Conservation (phyloP, 2,329 filamentous ascomycete genomes). For the Aspergillus cejpii region DNA sequence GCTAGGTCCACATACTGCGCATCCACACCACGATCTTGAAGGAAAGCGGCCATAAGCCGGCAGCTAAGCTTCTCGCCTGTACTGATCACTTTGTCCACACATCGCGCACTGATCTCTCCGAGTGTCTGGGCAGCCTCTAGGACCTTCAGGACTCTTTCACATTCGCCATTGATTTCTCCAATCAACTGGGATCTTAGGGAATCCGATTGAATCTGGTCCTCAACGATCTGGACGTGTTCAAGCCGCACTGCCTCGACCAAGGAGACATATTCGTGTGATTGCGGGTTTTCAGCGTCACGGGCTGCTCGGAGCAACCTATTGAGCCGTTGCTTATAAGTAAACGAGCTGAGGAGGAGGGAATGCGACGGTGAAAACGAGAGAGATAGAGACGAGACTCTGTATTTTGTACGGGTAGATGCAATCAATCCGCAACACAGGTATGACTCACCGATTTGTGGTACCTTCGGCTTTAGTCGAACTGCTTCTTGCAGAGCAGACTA, state of each 20-base stretch:
- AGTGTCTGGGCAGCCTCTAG: conserved; percentile 56
- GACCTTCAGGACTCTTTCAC: conserved; percentile 70
- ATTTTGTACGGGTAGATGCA: conserved; percentile 1
- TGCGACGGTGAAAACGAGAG: neutral
- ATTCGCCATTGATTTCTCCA: conserved; percentile 67
- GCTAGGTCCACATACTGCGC: conserved; percentile 87
- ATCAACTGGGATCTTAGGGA: conserved; percentile 55
- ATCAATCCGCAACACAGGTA: conserved; percentile 1
- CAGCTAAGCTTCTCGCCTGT: conserved; percentile 96
- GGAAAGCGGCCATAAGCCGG: conserved; percentile 75
- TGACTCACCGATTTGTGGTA: conserved; percentile 82
- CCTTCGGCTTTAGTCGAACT: conserved; percentile 90
- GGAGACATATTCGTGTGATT: conserved; percentile 56
- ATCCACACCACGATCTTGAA: conserved; percentile 73
- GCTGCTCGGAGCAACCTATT: conserved; percentile 44
- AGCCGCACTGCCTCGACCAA: conserved; percentile 74
- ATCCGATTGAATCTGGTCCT: conserved; percentile 54
- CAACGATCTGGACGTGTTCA: conserved; percentile 71
- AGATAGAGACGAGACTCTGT: no score
- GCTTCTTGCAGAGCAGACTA: conserved; percentile 93
- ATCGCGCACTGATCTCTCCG: conserved; percentile 66
- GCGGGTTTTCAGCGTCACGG: conserved; percentile 44
- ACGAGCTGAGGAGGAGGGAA: neutral
- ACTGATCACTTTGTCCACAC: conserved; percentile 83
- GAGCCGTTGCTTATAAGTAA: conserved; percentile 5